These are phyloP conservation scores for Quillaja saponaria DNA, from an alignment of 306 rosid genomes.

Conservation along the genomic window DNA sequence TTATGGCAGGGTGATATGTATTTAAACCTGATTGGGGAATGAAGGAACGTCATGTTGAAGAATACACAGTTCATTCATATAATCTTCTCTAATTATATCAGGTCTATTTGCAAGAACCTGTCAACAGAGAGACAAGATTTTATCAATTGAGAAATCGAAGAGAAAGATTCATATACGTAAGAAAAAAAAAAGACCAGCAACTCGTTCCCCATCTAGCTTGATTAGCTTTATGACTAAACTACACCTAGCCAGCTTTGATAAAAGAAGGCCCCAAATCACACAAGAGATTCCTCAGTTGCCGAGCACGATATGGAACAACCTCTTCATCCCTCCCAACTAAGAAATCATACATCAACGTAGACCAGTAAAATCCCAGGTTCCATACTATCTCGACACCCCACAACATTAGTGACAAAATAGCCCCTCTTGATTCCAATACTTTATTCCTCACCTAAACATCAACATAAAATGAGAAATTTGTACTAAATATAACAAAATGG, in stretches of 20 bases:
- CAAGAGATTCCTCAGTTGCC: conserved; percentile 91
- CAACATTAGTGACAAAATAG: conserved; percentile 61
- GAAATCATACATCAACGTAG: conserved; percentile 75
- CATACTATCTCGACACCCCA: conserved; percentile 96
- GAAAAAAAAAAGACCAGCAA: too few species aligned
- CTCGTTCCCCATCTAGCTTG: not conserved
- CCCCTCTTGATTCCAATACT: conserved; percentile 89
- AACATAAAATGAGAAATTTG: conserved; percentile 1
- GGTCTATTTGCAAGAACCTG: conserved; percentile 99
- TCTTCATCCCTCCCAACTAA: conserved; percentile 97
- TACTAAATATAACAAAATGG: too few species aligned
- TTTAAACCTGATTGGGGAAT: conserved; percentile 82
- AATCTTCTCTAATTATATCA: conserved; percentile 97
- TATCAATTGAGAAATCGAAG: conserved; percentile 26
- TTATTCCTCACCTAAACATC: conserved; percentile 69
- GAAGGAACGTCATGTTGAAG: conserved; percentile 99
- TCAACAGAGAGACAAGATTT: conserved; percentile 36
- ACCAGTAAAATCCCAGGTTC: conserved; percentile 91
- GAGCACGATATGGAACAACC: conserved; percentile 95
- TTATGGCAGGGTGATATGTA: conserved; percentile 15
- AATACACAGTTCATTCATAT: conserved; percentile 98
- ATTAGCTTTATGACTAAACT: conserved; percentile 14
- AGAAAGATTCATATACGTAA: not conserved
- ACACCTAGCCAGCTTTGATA: conserved; percentile 89
- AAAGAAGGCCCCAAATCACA: conserved; percentile 96